Evolutionary conservation across 768 basidiomycete genomes (phyloP).

Genomic region (Suillus fuscotomentosus): DNA sequence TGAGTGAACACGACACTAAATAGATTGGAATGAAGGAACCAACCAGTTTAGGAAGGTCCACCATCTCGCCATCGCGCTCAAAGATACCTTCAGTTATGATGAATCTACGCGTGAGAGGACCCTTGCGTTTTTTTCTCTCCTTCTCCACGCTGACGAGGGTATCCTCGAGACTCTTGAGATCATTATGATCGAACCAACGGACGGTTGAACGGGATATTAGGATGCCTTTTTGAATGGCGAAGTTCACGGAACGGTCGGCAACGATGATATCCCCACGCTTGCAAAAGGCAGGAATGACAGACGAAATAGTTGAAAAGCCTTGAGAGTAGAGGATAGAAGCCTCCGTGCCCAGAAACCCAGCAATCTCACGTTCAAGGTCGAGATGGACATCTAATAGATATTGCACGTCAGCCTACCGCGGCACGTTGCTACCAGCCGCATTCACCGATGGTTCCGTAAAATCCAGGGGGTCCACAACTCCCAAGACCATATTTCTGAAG

Average conservation of each 20-base stretch:
- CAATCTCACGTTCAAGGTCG: slow-evolving; percentile 83
- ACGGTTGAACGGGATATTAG: slow-evolving; percentile 90
- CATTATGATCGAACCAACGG: slow-evolving; percentile 96
- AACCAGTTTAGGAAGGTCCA: slow-evolving; percentile 89
- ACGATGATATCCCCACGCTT: slow-evolving; percentile 98
- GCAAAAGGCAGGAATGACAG: slow-evolving; percentile 96
- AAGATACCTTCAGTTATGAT: slow-evolving; percentile 98
- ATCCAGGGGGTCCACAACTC: slow-evolving; percentile 94
- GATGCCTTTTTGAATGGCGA: slow-evolving; percentile 94
- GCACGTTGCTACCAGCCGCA: slow-evolving; percentile 9
- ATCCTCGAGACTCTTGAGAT: slow-evolving; percentile 86
- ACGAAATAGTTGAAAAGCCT: slow-evolving; percentile 87
- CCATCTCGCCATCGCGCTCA: slow-evolving; percentile 90
- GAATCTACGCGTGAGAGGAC: slow-evolving; percentile 84
- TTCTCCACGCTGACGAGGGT: slow-evolving; percentile 82
- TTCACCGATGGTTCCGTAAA: slow-evolving; percentile 94
- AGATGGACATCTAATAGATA: slow-evolving; percentile 79
- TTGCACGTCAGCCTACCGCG: slow-evolving; percentile 7
- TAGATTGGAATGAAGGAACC: slow-evolving; percentile 23
- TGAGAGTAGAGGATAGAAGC: slow-evolving; percentile 91
- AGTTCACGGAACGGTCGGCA: slow-evolving; percentile 95
- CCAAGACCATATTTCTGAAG: slow-evolving; percentile 90
- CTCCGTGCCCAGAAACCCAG: slow-evolving; percentile 88
- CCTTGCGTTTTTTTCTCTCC: slow-evolving; percentile 81
- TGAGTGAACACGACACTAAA: slow-evolving; percentile 1